phyloP scores from a whole-genome alignment of 108 stramenopile species.

The Cyclotella distinguenda region DNA sequence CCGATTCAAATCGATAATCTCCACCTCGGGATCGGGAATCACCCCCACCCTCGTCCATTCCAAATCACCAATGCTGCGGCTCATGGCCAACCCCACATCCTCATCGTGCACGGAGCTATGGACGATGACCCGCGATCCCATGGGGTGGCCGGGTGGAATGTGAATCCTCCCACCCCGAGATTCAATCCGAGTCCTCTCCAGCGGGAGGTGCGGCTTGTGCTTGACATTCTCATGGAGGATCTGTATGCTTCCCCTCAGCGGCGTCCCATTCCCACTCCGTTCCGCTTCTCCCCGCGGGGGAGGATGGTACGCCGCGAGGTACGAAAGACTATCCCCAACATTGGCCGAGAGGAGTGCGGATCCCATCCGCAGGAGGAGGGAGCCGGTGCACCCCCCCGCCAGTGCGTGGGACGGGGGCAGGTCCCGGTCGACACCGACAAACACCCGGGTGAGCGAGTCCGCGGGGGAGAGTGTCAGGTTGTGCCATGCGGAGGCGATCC shows the following conservation, averaged over 20 bases:
- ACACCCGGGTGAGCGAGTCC: constrained; percentile 44
- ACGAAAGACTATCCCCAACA: constrained; percentile 64
- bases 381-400: constrained; percentile 69
- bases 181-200: constrained; percentile 64
- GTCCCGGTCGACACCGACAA: constrained; percentile 56
- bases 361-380: constrained; percentile 49
- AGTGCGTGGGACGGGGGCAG: constrained; percentile 31
- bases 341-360: constrained; percentile 67
- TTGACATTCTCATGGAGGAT: constrained; percentile 37
- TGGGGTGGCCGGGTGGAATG: constrained; percentile 49
- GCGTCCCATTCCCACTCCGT: background rate
- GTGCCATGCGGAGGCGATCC: constrained; percentile 37
- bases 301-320: constrained; percentile 46
- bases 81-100: constrained; percentile 71
- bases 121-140: constrained; percentile 52
- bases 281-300: constrained; percentile 15
- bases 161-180: constrained; percentile 58
- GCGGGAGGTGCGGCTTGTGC: constrained; percentile 67
- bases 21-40: constrained; percentile 65
- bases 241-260: constrained; percentile 26
- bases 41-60: constrained; percentile 67
- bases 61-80: constrained; percentile 71
- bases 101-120: constrained; percentile 38
- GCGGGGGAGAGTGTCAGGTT: constrained; percentile 16
- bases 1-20: constrained; percentile 50